phyloP scores from a whole-genome alignment of 1,139 yeast genomes.

The Blastobotrys aristatus region DNA sequence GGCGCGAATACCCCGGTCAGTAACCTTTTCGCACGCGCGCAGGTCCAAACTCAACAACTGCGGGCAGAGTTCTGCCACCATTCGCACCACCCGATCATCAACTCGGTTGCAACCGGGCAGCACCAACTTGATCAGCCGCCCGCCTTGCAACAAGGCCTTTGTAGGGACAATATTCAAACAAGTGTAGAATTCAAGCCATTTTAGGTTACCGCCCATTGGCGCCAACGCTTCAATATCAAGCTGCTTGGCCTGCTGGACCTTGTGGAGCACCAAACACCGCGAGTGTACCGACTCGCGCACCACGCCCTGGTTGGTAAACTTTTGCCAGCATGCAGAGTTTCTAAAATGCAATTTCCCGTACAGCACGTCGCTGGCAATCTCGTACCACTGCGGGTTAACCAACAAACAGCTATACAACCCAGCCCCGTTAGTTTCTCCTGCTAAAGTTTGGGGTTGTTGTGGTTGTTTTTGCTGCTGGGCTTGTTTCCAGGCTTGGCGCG shows the following conservation, averaged over 20 bases:
- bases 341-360: conserved; percentile 53
- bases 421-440: conserved; percentile 13
- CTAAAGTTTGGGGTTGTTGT: conserved; percentile 5
- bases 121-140: conserved; percentile 50
- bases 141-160: conserved; percentile 39
- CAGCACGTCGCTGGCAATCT: conserved; percentile 50
- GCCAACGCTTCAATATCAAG: conserved; percentile 39
- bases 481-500: conserved; percentile 48
- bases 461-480: conserved; percentile 16
- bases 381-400: conserved; percentile 65
- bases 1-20: conserved; percentile 68
- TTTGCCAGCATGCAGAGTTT: conserved; percentile 43
- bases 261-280: conserved; percentile 46
- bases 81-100: conserved; percentile 53
- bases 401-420: conserved; percentile 55
- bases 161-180: conserved; percentile 71
- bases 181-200: conserved; percentile 74
- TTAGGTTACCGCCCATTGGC: conserved; percentile 44
- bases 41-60: conserved; percentile 62
- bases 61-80: conserved; percentile 53
- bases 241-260: conserved; percentile 41
- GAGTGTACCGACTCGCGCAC: conserved; percentile 28
- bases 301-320: conserved; percentile 33
- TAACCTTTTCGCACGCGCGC: conserved; percentile 76
- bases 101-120: conserved; percentile 67